Percentiles rank a stretch among this genome's conserved stretches.
Evolutionary conservation across 164 flowering plant genomes (phyloP).

Genomic region (Stephania japonica): DNA sequence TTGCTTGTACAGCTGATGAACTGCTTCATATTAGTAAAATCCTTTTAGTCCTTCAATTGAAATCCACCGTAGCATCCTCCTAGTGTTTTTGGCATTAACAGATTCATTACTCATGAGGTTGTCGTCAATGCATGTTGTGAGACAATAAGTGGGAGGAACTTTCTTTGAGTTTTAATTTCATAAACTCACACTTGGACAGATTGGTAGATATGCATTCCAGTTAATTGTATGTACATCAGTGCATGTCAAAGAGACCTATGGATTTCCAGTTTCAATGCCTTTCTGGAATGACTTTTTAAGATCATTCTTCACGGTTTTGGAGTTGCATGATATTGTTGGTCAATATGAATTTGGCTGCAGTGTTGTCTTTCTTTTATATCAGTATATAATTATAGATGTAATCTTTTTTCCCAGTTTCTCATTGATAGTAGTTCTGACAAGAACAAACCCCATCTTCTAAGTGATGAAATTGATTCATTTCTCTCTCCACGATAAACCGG

Average conservation of each 20-base stretch:
- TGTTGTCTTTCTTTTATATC: no score
- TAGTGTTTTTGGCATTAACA: not conserved
- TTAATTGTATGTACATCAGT: no score
- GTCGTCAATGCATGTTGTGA: not conserved
- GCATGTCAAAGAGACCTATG: no score
- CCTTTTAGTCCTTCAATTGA: not conserved
- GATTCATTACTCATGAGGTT: not conserved
- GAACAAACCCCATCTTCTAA: constrained; percentile 27
- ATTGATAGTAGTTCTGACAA: constrained; percentile 32
- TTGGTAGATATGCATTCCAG: not conserved
- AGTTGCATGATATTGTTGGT: no score
- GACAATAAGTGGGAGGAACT: not conserved
- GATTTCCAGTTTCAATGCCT: no score
- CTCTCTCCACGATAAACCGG: constrained; percentile 26
- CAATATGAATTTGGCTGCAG: no score
- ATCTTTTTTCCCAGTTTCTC: not conserved
- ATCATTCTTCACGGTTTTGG: no score
- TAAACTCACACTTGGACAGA: not conserved
- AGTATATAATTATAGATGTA: no score
- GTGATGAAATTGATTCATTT: constrained; percentile 27
- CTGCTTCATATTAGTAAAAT: not conserved
- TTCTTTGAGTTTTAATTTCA: not conserved
- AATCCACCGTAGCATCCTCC: not conserved
- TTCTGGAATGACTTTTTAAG: no score
- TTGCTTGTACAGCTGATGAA: constrained; percentile 5